Base-by-base conservation (phyloP, 805 yeast genomes). In the Yamadazyma ubonensis region DNA sequence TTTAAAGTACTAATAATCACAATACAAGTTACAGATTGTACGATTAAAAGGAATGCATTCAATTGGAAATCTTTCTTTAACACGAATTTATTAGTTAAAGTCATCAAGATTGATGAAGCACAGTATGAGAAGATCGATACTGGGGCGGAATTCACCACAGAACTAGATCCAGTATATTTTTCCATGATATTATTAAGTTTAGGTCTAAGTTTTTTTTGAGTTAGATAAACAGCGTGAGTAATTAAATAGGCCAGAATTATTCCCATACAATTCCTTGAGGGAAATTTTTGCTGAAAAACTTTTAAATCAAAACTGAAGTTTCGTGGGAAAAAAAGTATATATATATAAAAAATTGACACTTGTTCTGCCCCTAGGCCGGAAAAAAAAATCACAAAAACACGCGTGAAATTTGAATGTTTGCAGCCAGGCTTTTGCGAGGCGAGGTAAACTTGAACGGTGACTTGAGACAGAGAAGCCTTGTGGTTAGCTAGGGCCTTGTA, bases 71-170 rank as follows among this genome's bases (percentile, higher is more conserved):
- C 68, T 20, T 85, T 88, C 17, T 86, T 77, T 43, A 93, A 84
- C 44, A 93, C 98, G 59, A 82, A 91, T 70, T 93, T 93, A 76
- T 93, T 93, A 45, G 98, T 90, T 46, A 90, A 89, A 21, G 99
- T 93, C 99, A 93, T 93, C 61, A 93, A 70, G 52, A 93, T 93
- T 17, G 99, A 93, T 16, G 99, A 86, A 40, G 76, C 73, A 75
- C 99, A 93, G 79, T 93, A 93, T 26, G 85, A 76, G 43, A 82
- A 58, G 53, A 86, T 86, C 36, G 95, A 84, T 43, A 85, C 57
- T 8, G 83, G 82, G 6, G 79, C 82, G 10, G 79, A 73, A 58
- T 77, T 78, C 45, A 73, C 75, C 28, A 69, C 45, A 20, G 71
- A 59, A 34, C 54, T 39, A 23, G 53, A 44, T 22, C 58, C 50